A percentile compares a stretch with the other conserved stretches of the same genome.
phyloP scores from a whole-genome alignment of 2,329 filamentous ascomycete genomes.

The Cytospora schulzeri region DNA sequence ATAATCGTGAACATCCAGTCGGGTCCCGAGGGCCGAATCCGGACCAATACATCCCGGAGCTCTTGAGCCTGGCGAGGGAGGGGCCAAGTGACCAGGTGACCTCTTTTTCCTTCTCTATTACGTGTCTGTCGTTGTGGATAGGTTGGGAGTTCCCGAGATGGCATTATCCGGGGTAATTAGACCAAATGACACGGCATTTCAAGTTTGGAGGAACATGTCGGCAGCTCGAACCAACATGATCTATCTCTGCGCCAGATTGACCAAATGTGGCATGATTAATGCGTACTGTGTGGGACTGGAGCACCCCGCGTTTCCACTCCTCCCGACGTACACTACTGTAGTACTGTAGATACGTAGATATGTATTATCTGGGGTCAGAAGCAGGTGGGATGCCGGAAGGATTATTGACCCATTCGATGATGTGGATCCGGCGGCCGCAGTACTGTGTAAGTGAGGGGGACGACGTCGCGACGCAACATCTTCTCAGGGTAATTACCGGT shows the following conservation, averaged over 20 bases:
- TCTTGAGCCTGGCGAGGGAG: neutral
- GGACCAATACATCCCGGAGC: neutral
- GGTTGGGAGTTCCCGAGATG: neutral
- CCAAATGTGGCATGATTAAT: neutral
- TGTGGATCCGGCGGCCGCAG: neutral
- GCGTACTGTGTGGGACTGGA: constrained; percentile 11
- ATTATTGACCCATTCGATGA: neutral
- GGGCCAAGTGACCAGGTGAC: neutral
- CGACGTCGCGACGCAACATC: neutral
- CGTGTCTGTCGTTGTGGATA: neutral
- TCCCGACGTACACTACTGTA: neutral
- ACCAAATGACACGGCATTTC: neutral
- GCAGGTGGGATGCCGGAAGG: constrained; percentile 7
- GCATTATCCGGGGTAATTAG: neutral
- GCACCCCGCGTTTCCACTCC: constrained; percentile 20
- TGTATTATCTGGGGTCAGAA: constrained; percentile 6
- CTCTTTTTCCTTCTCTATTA: neutral
- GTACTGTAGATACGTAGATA: no score
- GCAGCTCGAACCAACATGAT: neutral
- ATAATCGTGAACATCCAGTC: neutral
- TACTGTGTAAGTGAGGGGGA: neutral
- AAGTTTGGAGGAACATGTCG: neutral
- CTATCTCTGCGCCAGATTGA: neutral
- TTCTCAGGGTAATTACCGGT: neutral
- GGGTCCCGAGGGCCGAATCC: constrained; percentile 12